Evolutionary conservation across 108 stramenopile genomes (phyloP), one percentile per base, ranked within the genome.

Genomic region (Cylindrotheca closterium): DNA sequence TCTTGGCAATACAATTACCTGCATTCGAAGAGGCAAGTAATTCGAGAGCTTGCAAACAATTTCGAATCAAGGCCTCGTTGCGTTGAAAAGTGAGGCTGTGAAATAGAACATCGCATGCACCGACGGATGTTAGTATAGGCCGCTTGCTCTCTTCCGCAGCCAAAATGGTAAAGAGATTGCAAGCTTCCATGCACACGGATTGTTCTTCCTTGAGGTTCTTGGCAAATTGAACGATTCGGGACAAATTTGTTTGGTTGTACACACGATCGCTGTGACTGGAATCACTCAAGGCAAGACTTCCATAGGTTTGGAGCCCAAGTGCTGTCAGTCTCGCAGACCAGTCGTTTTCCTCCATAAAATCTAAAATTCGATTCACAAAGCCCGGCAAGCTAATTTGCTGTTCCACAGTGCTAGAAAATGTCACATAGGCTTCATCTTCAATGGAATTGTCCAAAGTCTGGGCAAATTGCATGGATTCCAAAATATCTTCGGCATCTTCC

Each of bases 391-490:
- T 56, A 5, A 31, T 25, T 45, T 61, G 59, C 25, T 33, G 27
- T 7, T 63, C 63, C 30, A 64, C 27, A 10, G 49, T 28, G 18
- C 23, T 47, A 10, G 19, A 54, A 1, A 67, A 23, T 7, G 60
- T 30, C 34, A 33, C 52, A 5, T 28, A 49, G 2, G 60, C 53
- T 56, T 74, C 51, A n/a, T 74, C 73, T 50, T 74, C 73, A 22
- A 74, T 33, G 1, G 73, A 74, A 30, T 52, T 49, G 30, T 74
- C 73, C 45, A 68, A 49, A 15, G 54, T 46, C 31, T 33, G 30
- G 8, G 45, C 24, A 8, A 74, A 15, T 26, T 70, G 75, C 22
- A 76, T 63, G 22, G 62, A 26, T 28, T 76, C 75, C 21, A 70
- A 33, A 2, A 76, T 30, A n/a, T 57, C 56, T 3, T 30, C 17